Evolutionary conservation across 768 basidiomycete genomes (phyloP).

Genomic region (Termitomyces sp.): DNA sequence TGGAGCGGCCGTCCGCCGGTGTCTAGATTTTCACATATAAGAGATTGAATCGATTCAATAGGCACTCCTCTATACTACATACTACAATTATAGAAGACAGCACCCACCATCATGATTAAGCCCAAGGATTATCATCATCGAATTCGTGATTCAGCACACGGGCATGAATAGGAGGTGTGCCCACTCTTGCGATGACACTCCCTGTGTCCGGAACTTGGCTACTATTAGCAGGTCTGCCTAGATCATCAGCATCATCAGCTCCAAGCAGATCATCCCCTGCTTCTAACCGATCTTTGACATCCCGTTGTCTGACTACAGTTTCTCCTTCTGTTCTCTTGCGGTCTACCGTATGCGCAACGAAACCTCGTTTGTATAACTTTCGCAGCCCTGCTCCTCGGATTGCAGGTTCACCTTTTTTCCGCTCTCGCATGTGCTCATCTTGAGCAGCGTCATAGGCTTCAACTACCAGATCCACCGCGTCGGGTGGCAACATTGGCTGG

Average conservation of each 20-base stretch:
- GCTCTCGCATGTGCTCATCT: constrained; percentile 45
- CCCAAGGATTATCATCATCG: constrained; percentile 57
- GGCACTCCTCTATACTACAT: not conserved
- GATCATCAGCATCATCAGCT: constrained; percentile 24
- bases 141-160: constrained; percentile 24
- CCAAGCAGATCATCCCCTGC: constrained; percentile 34
- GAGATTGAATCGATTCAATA: not conserved
- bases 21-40: not conserved
- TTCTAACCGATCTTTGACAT: constrained; percentile 25
- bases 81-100: not conserved
- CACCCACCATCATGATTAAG: constrained; percentile 21
- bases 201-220: constrained; percentile 19
- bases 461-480: constrained; percentile 88
- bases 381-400: constrained; percentile 33
- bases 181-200: constrained; percentile 25
- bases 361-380: constrained; percentile 49
- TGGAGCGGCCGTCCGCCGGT: not conserved
- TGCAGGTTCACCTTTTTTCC: constrained; percentile 59
- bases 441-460: constrained; percentile 56
- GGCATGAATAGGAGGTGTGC: constrained; percentile 43
- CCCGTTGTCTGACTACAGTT: constrained; percentile 32
- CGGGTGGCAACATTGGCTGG: constrained; percentile 41
- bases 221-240: constrained; percentile 19
- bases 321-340: constrained; percentile 28
- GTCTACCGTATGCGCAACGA: constrained; percentile 31